Base-by-base conservation (phyloP, 306 rosid species). In the Acacia crassicarpa region DNA sequence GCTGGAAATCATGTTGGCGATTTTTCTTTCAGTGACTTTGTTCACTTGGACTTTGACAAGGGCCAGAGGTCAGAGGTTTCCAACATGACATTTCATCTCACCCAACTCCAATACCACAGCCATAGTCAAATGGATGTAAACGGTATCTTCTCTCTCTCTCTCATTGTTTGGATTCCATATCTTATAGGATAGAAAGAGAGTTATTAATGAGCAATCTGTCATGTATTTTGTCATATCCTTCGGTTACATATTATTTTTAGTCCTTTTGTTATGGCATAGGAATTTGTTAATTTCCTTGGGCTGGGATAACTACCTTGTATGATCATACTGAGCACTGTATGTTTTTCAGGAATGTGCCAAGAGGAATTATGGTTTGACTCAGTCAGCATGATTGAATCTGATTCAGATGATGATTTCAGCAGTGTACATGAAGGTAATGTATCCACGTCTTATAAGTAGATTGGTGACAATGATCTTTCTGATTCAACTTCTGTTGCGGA, bases 281-380 rank as follows among this genome's bases (percentile, higher is more conserved):
- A 74, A 59, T 54, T 74, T 53, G 80, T 25, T 65, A 75, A 49
- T 76, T 70, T 74, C 54, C 46, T 54, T 32, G 69, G 65, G 74
- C 66, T 70, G 75, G 67, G 68, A 80, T 33, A 32, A 63, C 23
- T 53, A 59, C 58, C 53, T 88, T 74, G 20, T 69, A 63, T 59
- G 48, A 84, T 67, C 69, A 76, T 63, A 78, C 25, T 83, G 12
- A 70, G 27, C 44, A 58, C n/a, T 68, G 35, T 5, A 22, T 51
- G 51, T 27, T 69, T 59, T 83, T 76, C 79, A 94, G 98, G 94
- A 72, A 72, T 80, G 59, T 88, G 86, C 87, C 92, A 85, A 84
- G 99, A 88, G 73, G 99, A 95, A 46, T 86, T 94, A 48, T 95
- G 98, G 98, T 95, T 89, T 79, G 99, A 95, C 86, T 90, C 99